Evolutionary conservation across 805 yeast species (phyloP).

Genomic region (Metschnikowia bowlesiae): DNA sequence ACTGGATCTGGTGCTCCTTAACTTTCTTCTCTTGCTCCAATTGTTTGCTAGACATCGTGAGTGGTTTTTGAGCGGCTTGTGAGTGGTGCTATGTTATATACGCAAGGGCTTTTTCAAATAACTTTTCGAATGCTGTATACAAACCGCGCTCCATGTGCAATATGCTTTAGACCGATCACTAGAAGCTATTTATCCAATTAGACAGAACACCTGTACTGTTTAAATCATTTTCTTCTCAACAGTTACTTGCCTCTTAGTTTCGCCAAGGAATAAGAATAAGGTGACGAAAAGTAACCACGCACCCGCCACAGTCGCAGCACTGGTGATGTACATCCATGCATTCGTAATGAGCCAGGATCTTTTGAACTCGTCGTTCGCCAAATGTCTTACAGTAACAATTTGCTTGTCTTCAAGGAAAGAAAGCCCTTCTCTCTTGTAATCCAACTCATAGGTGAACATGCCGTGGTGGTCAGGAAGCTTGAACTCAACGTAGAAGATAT

Average conservation of each 20-base stretch:
- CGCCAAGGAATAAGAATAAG: slow-evolving; percentile 49
- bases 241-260: not conserved
- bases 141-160: slow-evolving; percentile 1
- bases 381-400: slow-evolving; percentile 82
- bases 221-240: slow-evolving; percentile 1
- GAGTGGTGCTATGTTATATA: not conserved
- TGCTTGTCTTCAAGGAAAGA: slow-evolving; percentile 60
- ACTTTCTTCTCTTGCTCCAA: slow-evolving; percentile 31
- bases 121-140: slow-evolving; percentile 1
- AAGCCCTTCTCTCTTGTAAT: slow-evolving; percentile 75
- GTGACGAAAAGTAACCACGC: slow-evolving; percentile 79
- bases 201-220: not conserved
- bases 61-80: not conserved
- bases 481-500: slow-evolving; percentile 51
- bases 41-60: slow-evolving; percentile 14
- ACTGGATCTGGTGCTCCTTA: slow-evolving; percentile 38
- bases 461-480: slow-evolving; percentile 94
- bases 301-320: slow-evolving; percentile 61
- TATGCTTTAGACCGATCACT: not conserved
- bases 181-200: not conserved
- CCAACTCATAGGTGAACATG: slow-evolving; percentile 78
- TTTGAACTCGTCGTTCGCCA: slow-evolving; percentile 92
- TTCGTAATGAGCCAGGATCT: slow-evolving; percentile 92
- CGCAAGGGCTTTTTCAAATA: not conserved
- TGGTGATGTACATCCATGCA: slow-evolving; percentile 83